Percentiles rank a stretch among this genome's conserved stretches.
phyloP scores from a whole-genome alignment of 139 green algal species.

The Chlamydomonas asymmetrica region DNA sequence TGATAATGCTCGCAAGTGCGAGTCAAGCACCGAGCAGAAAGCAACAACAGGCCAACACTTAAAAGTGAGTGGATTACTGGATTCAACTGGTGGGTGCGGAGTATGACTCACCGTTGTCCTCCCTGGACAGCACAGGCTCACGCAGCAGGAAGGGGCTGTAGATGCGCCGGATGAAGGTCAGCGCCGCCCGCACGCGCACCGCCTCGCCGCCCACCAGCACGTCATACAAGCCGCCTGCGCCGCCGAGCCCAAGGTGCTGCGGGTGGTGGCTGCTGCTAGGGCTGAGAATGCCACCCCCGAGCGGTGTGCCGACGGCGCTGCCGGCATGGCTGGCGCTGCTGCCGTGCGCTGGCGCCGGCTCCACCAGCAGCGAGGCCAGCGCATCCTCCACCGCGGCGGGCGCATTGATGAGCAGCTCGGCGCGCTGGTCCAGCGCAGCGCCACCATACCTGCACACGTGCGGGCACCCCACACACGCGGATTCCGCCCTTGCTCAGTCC shows the following conservation, averaged over 20 bases:
- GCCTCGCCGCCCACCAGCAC: no score
- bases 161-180: constrained; percentile 87
- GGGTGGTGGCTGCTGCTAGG: constrained; percentile 74
- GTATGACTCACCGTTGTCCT: constrained; percentile 16
- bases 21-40: no score
- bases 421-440: no score
- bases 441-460: no score
- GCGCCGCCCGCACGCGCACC: constrained; percentile 62
- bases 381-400: constrained; percentile 93
- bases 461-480: no score
- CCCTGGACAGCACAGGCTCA: constrained; percentile 54
- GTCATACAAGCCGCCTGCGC: background rate
- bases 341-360: constrained; percentile 43
- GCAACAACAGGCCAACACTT: background rate
- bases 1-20: no score
- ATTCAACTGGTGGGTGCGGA: background rate
- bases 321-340: no score
- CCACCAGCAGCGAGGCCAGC: constrained; percentile 79
- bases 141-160: constrained; percentile 82
- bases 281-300: constrained; percentile 92
- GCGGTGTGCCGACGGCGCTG: no score
- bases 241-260: background rate
- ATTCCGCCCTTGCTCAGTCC: no score
- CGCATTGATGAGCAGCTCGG: constrained; percentile 83
- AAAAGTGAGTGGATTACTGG: background rate